These are phyloP conservation scores for Clavispora phyllophila DNA, from an alignment of 805 yeast species.

Conservation along the genomic window DNA sequence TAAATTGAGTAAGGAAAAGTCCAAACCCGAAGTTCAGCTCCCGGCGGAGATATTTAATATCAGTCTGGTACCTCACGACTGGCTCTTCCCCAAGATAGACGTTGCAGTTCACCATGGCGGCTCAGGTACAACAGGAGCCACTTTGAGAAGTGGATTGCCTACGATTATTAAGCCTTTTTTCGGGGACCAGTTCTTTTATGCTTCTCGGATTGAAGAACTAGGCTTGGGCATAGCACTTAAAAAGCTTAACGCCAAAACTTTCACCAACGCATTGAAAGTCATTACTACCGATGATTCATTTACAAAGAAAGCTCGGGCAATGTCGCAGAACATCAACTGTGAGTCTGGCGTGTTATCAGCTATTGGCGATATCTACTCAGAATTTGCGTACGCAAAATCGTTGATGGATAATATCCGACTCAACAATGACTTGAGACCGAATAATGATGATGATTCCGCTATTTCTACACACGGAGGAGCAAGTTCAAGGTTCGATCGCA, in stretches of 20 bases:
- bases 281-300: conserved; percentile 64
- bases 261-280: conserved; percentile 64
- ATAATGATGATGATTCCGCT: conserved; percentile 20
- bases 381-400: conserved; percentile 69
- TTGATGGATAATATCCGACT: conserved; percentile 45
- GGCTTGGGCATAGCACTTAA: conserved; percentile 76
- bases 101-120: conserved; percentile 98
- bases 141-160: conserved; percentile 80
- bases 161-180: conserved; percentile 91
- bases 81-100: conserved; percentile 85
- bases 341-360: conserved; percentile 83
- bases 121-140: conserved; percentile 93
- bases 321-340: conserved; percentile 58
- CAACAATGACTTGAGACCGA: conserved; percentile 22
- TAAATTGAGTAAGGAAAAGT: conserved; percentile 41
- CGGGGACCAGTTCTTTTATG: conserved; percentile 94
- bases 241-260: conserved; percentile 57
- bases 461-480: neutral
- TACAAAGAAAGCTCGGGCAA: conserved; percentile 56
- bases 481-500: neutral
- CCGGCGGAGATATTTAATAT: conserved; percentile 67
- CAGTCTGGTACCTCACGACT: conserved; percentile 84
- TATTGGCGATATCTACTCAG: conserved; percentile 69
- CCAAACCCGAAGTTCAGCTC: conserved; percentile 37
- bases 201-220: conserved; percentile 77